A percentile compares a stretch with the other conserved stretches of the same genome.
Evolutionary conservation across 2,329 filamentous ascomycete genomes (phyloP).

Genomic region (Apiospora koreana): DNA sequence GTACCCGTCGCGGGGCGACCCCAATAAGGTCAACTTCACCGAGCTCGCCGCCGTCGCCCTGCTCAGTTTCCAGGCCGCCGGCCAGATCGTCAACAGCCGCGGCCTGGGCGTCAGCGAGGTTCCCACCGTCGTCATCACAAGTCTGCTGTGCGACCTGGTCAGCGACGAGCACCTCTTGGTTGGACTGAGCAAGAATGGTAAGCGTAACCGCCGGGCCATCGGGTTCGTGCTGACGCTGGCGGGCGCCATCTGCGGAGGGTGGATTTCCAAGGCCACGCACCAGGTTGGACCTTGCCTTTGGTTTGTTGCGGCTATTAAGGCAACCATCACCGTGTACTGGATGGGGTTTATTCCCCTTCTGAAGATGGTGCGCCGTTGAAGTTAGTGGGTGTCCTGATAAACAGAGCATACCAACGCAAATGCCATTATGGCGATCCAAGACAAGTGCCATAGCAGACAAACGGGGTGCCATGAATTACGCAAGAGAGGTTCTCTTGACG

Average conservation of each 20-base stretch:
- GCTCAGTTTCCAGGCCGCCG: constrained; percentile 56
- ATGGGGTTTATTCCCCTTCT: constrained; percentile 19
- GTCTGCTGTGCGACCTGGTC: constrained; percentile 54
- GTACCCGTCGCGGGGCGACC: constrained; percentile 27
- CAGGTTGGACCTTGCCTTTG: constrained; percentile 46
- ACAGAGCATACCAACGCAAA: too few species aligned
- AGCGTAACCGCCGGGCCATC: constrained; percentile 49
- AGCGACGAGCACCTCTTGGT: constrained; percentile 52
- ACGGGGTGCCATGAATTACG: too few species aligned
- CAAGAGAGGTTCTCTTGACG: too few species aligned
- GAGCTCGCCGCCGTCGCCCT: too few species aligned
- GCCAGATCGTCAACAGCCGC: constrained; percentile 55
- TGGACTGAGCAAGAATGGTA: constrained; percentile 43
- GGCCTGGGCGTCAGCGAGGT: constrained; percentile 55
- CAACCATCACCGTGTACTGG: constrained; percentile 37
- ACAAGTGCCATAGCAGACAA: too few species aligned
- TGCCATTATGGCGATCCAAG: too few species aligned
- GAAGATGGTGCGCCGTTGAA: neutral
- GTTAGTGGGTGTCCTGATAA: too few species aligned
- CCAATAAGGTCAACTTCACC: constrained; percentile 27
- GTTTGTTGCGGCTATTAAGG: constrained; percentile 46
- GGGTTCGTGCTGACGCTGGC: constrained; percentile 42
- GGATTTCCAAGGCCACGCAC: constrained; percentile 43
- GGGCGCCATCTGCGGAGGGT: constrained; percentile 49
- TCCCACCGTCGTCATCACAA: constrained; percentile 57